Evolutionary conservation across 768 basidiomycete species (phyloP).

Genomic region (Exidia glandulosa): DNA sequence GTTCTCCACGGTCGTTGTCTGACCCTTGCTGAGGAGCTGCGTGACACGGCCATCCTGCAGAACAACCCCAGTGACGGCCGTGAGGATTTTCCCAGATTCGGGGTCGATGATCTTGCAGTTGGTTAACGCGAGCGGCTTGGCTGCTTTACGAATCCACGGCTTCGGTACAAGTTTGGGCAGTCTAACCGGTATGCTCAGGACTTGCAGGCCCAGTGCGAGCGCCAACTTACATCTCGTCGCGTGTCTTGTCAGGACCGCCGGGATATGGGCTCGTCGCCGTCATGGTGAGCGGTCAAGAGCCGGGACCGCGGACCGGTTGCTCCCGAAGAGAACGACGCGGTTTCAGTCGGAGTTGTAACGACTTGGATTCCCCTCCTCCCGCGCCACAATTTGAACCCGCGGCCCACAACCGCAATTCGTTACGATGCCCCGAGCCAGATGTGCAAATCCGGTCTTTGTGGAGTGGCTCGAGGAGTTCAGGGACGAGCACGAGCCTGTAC

Average conservation of each 20-base stretch:
- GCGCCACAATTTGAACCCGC: neutral
- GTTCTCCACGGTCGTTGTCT: neutral
- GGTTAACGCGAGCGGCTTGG: conserved; percentile 18
- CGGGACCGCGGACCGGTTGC: neutral
- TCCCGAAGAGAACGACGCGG: too few species aligned
- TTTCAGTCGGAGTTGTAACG: too few species aligned
- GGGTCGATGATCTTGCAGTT: conserved; percentile 27
- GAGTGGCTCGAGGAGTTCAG: neutral
- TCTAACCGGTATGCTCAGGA: neutral
- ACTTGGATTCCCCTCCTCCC: neutral
- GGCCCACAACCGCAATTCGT: too few species aligned
- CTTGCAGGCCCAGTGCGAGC: neutral
- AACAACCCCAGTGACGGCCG: conserved; percentile 17
- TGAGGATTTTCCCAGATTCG: conserved; percentile 12
- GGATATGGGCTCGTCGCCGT: neutral
- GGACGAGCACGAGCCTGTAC: neutral
- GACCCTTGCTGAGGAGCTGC: neutral
- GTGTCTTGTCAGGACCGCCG: neutral
- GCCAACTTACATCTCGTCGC: neutral
- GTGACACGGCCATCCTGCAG: conserved; percentile 19
- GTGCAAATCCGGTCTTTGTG: conserved; percentile 2
- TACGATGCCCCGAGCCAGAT: neutral
- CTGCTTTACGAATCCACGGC: conserved; percentile 22
- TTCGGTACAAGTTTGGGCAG: conserved; percentile 16
- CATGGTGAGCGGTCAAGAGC: neutral